These are phyloP conservation scores for Entomortierella chlamydospora DNA, from an alignment of 192 early-diverging fungal genomes.

Conservation along the genomic window DNA sequence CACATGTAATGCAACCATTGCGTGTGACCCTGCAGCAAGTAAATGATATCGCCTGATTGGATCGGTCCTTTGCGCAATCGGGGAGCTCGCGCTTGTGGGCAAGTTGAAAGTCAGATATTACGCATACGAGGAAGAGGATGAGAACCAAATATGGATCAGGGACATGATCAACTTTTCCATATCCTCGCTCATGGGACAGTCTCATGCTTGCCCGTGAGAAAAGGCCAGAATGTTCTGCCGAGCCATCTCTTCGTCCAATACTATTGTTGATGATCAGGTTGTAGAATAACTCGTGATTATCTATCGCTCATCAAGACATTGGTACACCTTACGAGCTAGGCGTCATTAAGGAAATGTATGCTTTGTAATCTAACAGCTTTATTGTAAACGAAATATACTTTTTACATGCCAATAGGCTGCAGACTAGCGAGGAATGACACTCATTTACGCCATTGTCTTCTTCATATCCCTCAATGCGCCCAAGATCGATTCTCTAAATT, in stretches of 20 bases:
- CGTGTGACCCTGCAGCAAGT: conserved; percentile 28
- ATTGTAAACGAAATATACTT: neutral
- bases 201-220: neutral
- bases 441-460: conserved; percentile 32
- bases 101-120: too few species aligned
- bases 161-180: neutral
- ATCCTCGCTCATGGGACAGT: neutral
- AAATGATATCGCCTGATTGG: conserved; percentile 11
- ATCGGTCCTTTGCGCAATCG: neutral
- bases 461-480: conserved; percentile 72
- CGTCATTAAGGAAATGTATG: too few species aligned
- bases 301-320: too few species aligned
- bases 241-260: neutral
- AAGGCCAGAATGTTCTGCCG: neutral
- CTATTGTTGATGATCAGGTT: neutral
- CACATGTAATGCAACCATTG: neutral
- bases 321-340: too few species aligned
- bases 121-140: too few species aligned
- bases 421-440: neutral
- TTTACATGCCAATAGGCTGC: neutral
- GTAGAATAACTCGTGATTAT: too few species aligned
- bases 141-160: neutral
- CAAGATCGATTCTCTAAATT: conserved; percentile 73
- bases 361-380: too few species aligned
- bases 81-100: neutral